A percentile compares a stretch with the other conserved stretches of the same genome.
phyloP scores from a whole-genome alignment of 192 early-diverging fungal genomes.

The Phycomyces blakesleeanus region DNA sequence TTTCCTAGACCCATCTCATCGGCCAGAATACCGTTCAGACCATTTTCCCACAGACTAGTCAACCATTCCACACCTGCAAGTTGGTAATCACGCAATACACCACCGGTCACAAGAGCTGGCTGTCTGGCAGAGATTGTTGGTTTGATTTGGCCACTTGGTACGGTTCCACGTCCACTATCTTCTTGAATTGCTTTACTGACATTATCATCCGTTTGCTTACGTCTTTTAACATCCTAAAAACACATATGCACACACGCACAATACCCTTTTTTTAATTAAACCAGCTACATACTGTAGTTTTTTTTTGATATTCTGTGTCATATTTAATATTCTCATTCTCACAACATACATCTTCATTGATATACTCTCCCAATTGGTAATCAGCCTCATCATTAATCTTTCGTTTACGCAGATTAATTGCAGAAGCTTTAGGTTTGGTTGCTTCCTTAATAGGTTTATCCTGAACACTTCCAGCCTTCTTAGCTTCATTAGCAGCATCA shows the following conservation, averaged over 20 bases:
- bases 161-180: slow-evolving; percentile 5
- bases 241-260: no score
- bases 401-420: slow-evolving; percentile 29
- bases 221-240: slow-evolving; percentile 34
- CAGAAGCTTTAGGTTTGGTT: neutral
- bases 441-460: slow-evolving; percentile 4
- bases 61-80: slow-evolving; percentile 95
- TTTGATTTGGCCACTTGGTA: slow-evolving; percentile 28
- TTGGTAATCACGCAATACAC: slow-evolving; percentile 90
- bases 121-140: slow-evolving; percentile 62
- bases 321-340: neutral
- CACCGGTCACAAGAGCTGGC: slow-evolving; percentile 78
- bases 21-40: slow-evolving; percentile 92
- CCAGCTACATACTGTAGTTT: no score
- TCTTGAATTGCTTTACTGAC: slow-evolving; percentile 20
- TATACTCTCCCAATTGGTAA: slow-evolving; percentile 49
- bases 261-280: no score
- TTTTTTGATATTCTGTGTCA: neutral
- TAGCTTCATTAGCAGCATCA: slow-evolving; percentile 8
- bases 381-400: slow-evolving; percentile 40
- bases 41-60: slow-evolving; percentile 91
- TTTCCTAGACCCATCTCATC: slow-evolving; percentile 96
- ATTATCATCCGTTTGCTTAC: slow-evolving; percentile 20
- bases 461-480: neutral
- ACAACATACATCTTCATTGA: slow-evolving; percentile 38